Evolutionary conservation across 345 rosid genomes (phyloP).

Genomic region (Citrus unshiu): DNA sequence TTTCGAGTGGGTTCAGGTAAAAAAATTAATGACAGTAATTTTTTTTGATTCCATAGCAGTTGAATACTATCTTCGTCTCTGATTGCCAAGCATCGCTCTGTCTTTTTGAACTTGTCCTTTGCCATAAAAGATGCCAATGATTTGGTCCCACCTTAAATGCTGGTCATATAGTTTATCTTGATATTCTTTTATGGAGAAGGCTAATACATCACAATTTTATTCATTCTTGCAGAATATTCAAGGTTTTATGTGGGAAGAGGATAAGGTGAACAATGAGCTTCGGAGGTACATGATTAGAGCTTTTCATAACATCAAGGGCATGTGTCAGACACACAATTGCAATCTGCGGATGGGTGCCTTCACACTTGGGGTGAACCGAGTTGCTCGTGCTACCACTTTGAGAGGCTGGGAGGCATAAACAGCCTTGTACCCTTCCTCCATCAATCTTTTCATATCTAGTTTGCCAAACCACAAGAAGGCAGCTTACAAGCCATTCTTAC

Average conservation of each 20-base stretch:
- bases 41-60: no score
- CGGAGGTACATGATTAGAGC: conserved; percentile 85
- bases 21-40: not conserved
- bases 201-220: not conserved
- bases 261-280: conserved; percentile 68
- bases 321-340: conserved; percentile 86
- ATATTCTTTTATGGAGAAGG: not conserved
- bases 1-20: conserved; percentile 99
- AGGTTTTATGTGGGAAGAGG: conserved; percentile 99
- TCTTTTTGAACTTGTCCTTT: not conserved
- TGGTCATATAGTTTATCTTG: not conserved
- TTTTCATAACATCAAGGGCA: conserved; percentile 77
- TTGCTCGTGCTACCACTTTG: conserved; percentile 79
- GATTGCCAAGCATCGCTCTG: not conserved
- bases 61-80: not conserved
- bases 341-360: conserved; percentile 98
- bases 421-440: not conserved
- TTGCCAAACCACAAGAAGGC: conserved; percentile 1
- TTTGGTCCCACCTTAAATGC: not conserved
- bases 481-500: conserved; percentile 6
- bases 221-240: conserved; percentile 75
- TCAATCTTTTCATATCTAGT: not conserved
- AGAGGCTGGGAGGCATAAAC: conserved; percentile 95
- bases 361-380: conserved; percentile 93
- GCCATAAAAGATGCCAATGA: not conserved